Evolutionary conservation across 2,329 filamentous ascomycete genomes (phyloP).

Genomic region (Teratosphaeriaceae sp.): DNA sequence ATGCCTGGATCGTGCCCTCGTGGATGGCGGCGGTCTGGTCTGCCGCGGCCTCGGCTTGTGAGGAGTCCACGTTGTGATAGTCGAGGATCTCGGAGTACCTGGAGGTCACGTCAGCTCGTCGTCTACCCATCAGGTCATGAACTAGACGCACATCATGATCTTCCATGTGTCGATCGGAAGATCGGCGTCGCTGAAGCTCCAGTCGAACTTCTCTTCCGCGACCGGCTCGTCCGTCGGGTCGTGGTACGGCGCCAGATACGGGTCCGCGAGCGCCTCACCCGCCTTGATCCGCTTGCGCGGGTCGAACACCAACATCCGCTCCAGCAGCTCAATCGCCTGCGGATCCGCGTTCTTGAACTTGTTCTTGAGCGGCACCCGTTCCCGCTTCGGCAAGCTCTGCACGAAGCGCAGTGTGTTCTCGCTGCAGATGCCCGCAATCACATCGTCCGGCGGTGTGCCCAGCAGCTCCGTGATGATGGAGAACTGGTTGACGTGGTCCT

Average conservation of each 20-base stretch:
- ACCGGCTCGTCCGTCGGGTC: slow-evolving; percentile 94
- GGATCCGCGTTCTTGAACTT: slow-evolving; percentile 92
- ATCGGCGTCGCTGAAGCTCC: slow-evolving; percentile 98
- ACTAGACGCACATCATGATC: slow-evolving; percentile 88
- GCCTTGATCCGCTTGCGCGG: slow-evolving; percentile 94
- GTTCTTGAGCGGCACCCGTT: slow-evolving; percentile 74
- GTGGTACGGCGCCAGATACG: slow-evolving; percentile 94
- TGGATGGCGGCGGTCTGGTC: slow-evolving; percentile 8
- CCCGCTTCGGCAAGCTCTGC: slow-evolving; percentile 90
- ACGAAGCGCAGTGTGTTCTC: slow-evolving; percentile 98
- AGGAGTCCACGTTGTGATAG: slow-evolving; percentile 83
- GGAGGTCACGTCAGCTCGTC: slow-evolving; percentile 13
- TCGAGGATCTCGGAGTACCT: slow-evolving; percentile 99
- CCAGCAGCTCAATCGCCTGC: slow-evolving; percentile 82
- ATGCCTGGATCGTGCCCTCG: slow-evolving; percentile 2
- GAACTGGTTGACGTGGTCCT: slow-evolving; percentile 99
- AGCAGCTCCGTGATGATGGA: slow-evolving; percentile 98
- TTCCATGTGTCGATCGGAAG: slow-evolving; percentile 99
- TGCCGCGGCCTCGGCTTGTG: slow-evolving; percentile 21
- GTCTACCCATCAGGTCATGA: background rate
- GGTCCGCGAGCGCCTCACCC: slow-evolving; percentile 76
- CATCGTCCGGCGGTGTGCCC: slow-evolving; percentile 93
- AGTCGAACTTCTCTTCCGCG: slow-evolving; percentile 96
- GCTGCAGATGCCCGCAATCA: slow-evolving; percentile 96
- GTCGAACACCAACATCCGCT: slow-evolving; percentile 97